Base-by-base conservation (phyloP, 441 rosid species). In the Melastoma candidum region DNA sequence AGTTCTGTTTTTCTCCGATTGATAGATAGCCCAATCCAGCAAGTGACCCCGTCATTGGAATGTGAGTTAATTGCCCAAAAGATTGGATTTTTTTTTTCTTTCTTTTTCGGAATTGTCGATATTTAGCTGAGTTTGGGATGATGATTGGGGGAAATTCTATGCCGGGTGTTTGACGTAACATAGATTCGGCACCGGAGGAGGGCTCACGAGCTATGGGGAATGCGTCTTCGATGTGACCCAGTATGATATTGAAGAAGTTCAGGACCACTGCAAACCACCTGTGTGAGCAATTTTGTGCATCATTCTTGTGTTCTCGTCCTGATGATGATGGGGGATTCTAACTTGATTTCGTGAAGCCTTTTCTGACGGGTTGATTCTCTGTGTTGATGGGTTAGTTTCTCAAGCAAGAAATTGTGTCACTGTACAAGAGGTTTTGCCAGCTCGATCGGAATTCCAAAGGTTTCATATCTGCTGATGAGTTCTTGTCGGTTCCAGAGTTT, bases 191-290 rank as follows among this genome's bases (percentile, higher is more conserved):
- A 6, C 3, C 36, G 36, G 36, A 29, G 36, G 36, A 29, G 22
- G 22, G 22, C 22, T 6, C 7, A 29, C 7, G 7, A 29, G 48
- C 57, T 7, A 69, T 72, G 80, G 80, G 80, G 44, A 75, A 63
- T 58, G 47, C 77, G 0, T 75, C 80, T 36, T 75, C 80, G 39
- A 72, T 75, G 75, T 70, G 46, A 75, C 75, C 17, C 80, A 72
- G 24, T 75, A 75, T 64, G 80, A 75, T 58, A 75, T 75, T 47
- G 80, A 75, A 63, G 80, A 75, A 65, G 80, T 75, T 8, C 80
- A 75, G 54, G 67, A 61, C 14, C 72, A 75, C 47, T 75, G 80
- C 51, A n/a, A 64, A 71, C 62, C 44, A 72, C 54, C 48, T 70
- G 26, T 71, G 76, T 75, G 63, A 60, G 54, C 11, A n/a, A n/a